Conservation (phyloP, 345 rosid genomes). For the Eucalyptus rudis region DNA sequence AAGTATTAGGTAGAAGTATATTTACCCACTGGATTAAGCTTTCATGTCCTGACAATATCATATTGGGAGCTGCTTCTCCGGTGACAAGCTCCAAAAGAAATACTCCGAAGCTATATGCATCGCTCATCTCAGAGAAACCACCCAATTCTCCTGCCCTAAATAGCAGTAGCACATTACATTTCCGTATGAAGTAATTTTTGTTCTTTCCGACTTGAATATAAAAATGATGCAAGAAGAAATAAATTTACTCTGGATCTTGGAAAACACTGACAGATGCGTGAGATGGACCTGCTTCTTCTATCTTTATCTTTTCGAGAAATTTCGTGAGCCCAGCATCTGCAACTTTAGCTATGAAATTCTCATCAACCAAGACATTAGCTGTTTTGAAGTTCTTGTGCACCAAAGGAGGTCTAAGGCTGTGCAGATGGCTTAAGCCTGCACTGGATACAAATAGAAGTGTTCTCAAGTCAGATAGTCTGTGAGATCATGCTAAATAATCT, state of each 20-base stretch:
- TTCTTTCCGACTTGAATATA: neutral
- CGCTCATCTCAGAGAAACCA: conserved; percentile 29
- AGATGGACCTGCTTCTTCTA: conserved; percentile 44
- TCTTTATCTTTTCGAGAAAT: conserved; percentile 23
- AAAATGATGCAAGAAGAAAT: neutral
- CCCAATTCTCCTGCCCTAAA: conserved; percentile 25
- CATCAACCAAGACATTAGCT: conserved; percentile 60
- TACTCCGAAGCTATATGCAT: conserved; percentile 59
- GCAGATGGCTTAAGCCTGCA: conserved; percentile 55
- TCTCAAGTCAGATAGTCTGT: neutral
- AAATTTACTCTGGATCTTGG: conserved; percentile 51
- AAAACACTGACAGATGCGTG: conserved; percentile 12
- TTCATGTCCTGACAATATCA: conserved; percentile 14
- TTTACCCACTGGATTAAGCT: conserved; percentile 40
- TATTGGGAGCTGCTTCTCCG: conserved; percentile 18
- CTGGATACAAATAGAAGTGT: neutral
- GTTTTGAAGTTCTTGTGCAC: conserved; percentile 62
- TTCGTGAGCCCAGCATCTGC: conserved; percentile 36
- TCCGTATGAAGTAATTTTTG: neutral
- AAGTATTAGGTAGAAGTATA: neutral
- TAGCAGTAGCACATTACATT: neutral
- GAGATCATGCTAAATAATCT: neutral
- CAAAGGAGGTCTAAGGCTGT: conserved; percentile 42
- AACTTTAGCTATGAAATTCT: conserved; percentile 48
- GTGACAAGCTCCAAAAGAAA: conserved; percentile 59